phyloP scores from a whole-genome alignment of 2,329 filamentous ascomycete species.

The Penicillium sp. region DNA sequence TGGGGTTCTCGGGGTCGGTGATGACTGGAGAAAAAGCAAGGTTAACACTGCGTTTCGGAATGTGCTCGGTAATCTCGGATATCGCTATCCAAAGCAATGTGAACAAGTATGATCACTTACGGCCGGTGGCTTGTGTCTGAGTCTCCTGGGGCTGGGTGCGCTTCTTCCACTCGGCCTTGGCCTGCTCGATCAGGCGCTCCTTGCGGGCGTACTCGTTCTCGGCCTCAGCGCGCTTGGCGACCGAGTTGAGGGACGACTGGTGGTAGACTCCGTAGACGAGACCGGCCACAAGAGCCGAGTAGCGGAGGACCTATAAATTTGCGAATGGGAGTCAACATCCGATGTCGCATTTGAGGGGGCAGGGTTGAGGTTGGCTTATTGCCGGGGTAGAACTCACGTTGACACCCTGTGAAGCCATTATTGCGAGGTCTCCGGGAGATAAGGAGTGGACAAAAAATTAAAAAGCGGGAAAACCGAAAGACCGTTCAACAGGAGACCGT shows the following conservation, averaged over 20 bases:
- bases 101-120: constrained; percentile 28
- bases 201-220: constrained; percentile 88
- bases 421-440: constrained; percentile 46
- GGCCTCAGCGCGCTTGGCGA: constrained; percentile 68
- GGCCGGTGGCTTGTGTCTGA: constrained; percentile 36
- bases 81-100: not conserved
- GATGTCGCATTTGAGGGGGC: constrained; percentile 19
- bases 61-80: constrained; percentile 10
- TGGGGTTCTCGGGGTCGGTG: constrained; percentile 77
- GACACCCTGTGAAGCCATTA: constrained; percentile 68
- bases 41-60: constrained; percentile 4
- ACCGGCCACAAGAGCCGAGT: constrained; percentile 87
- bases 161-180: constrained; percentile 87
- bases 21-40: constrained; percentile 53
- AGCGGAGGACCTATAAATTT: constrained; percentile 80
- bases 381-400: constrained; percentile 53
- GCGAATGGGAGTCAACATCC: constrained; percentile 18
- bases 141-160: constrained; percentile 60
- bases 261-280: constrained; percentile 95
- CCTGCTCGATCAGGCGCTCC: constrained; percentile 85
- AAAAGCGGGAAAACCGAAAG: constrained; percentile 29
- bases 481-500: constrained; percentile 33
- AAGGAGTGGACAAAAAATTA: constrained; percentile 29
- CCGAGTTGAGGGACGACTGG: constrained; percentile 75
- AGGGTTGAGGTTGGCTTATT: constrained; percentile 9